phyloP scores from a whole-genome alignment of 2,329 filamentous ascomycete species.

The Tolypocladium sp. region DNA sequence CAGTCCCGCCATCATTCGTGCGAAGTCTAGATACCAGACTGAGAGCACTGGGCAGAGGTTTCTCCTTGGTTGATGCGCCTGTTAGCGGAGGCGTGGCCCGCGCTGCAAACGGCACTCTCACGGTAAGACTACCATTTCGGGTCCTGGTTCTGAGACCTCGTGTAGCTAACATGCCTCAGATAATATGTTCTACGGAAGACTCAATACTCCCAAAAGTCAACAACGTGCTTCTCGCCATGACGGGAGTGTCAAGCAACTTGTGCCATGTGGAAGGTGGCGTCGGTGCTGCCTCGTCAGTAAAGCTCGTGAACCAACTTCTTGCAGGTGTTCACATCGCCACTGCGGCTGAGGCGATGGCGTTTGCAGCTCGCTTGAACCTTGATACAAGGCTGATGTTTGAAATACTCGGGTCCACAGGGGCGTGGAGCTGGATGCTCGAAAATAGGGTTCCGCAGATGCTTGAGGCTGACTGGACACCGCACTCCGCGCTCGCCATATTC shows the following conservation, averaged over 20 bases:
- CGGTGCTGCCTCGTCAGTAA: conserved; percentile 45
- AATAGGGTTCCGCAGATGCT: conserved; percentile 25
- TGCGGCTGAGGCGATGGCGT: conserved; percentile 46
- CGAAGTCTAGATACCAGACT: conserved; percentile 11
- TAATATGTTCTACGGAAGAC: conserved; percentile 21
- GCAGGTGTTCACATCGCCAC: conserved; percentile 48
- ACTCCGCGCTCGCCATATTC: conserved; percentile 24
- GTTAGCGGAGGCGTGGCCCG: conserved; percentile 27
- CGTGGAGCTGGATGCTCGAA: conserved; percentile 27
- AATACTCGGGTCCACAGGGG: conserved; percentile 29
- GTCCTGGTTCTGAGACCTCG: not conserved
- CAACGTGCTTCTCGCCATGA: conserved; percentile 20
- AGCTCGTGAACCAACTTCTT: conserved; percentile 49
- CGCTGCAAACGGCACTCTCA: conserved; percentile 24
- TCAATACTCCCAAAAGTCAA: conserved; percentile 12
- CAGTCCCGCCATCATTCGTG: conserved; percentile 22
- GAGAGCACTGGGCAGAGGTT: conserved; percentile 11
- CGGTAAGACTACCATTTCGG: conserved; percentile 8
- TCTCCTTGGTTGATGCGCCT: conserved; percentile 23
- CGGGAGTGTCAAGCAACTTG: conserved; percentile 18
- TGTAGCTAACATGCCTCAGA: conserved; percentile 9
- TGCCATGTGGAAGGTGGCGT: conserved; percentile 42
- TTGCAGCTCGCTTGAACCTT: conserved; percentile 42
- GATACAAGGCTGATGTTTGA: conserved; percentile 40
- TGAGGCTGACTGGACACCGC: conserved; percentile 22